Conservation (phyloP, 192 early-diverging fungal genomes). For the Coemansia nantahalensis region DNA sequence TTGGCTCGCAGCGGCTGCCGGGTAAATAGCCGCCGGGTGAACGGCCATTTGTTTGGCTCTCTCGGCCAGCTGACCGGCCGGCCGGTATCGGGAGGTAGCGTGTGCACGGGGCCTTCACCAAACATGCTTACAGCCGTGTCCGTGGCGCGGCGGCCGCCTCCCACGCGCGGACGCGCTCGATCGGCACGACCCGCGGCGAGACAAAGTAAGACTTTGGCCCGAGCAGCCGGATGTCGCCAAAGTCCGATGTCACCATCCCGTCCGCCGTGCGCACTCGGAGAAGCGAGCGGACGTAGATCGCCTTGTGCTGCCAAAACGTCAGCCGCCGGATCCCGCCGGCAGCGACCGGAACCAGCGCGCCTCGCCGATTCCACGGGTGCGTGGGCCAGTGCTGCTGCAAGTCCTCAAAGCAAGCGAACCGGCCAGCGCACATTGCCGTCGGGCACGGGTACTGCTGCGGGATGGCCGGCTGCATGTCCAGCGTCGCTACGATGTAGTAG, state of each 20-base stretch:
- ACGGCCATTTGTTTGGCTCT: no score
- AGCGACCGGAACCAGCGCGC: slow-evolving; percentile 22
- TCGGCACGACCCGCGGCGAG: slow-evolving; percentile 24
- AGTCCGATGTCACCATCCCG: slow-evolving; percentile 13
- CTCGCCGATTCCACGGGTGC: slow-evolving; percentile 43
- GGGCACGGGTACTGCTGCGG: slow-evolving; percentile 25
- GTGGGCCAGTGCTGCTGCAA: slow-evolving; percentile 25
- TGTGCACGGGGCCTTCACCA: no score
- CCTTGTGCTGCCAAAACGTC: slow-evolving; percentile 43
- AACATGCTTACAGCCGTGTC: no score
- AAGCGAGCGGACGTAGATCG: slow-evolving; percentile 20
- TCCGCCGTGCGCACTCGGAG: background rate
- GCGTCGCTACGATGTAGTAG: slow-evolving; percentile 30
- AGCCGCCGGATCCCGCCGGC: slow-evolving; percentile 34
- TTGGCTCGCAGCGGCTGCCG: no score
- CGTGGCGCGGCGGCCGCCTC: no score
- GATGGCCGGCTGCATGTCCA: slow-evolving; percentile 25
- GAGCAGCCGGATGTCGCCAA: slow-evolving; percentile 27
- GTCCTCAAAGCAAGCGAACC: slow-evolving; percentile 14
- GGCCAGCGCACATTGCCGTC: slow-evolving; percentile 18
- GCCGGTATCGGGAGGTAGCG: no score
- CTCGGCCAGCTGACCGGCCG: no score
- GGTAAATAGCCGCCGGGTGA: no score
- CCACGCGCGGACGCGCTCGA: slow-evolving; percentile 24
- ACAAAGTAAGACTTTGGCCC: slow-evolving; percentile 36